phyloP scores from a whole-genome alignment of 257 asterid species.

The Lantana camara region DNA sequence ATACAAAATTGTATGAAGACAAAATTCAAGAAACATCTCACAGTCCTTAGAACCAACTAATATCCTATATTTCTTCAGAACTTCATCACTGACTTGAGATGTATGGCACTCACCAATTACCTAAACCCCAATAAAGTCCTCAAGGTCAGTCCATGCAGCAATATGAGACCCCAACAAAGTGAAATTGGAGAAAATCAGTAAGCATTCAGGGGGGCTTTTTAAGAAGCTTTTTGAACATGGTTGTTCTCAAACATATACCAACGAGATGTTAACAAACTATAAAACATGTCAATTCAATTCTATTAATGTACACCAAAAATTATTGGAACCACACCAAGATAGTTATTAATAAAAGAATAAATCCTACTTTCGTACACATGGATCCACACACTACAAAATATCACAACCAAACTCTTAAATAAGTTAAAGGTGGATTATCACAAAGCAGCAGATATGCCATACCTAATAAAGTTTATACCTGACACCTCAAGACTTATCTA shows the following conservation, averaged over 20 bases:
- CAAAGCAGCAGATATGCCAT: slow-evolving; percentile 5
- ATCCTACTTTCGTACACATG: not conserved
- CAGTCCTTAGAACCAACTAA: slow-evolving; percentile 63
- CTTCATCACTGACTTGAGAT: slow-evolving; percentile 59
- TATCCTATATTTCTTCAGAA: slow-evolving; percentile 56
- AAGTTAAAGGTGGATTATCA: not conserved
- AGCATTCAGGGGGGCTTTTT: slow-evolving; percentile 7
- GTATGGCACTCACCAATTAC: slow-evolving; percentile 92
- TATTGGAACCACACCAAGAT: not conserved
- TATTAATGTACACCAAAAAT: not conserved
- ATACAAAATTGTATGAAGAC: slow-evolving; percentile 81
- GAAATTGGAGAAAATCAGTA: not conserved
- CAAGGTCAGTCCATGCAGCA: slow-evolving; percentile 24
- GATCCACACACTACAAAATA: not conserved
- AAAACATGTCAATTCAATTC: not conserved
- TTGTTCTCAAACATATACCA: not conserved
- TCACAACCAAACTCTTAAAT: slow-evolving; percentile 14
- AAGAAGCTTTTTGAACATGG: not conserved
- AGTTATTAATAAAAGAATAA: not conserved
- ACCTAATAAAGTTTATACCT: not conserved
- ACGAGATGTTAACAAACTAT: not conserved
- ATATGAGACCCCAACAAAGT: slow-evolving; percentile 1
- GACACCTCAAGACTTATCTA: not conserved
- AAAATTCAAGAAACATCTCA: slow-evolving; percentile 79
- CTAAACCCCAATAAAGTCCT: slow-evolving; percentile 45